Evolutionary conservation across 2,329 filamentous ascomycete genomes (phyloP).

Genomic region (Colletotrichum sp.): DNA sequence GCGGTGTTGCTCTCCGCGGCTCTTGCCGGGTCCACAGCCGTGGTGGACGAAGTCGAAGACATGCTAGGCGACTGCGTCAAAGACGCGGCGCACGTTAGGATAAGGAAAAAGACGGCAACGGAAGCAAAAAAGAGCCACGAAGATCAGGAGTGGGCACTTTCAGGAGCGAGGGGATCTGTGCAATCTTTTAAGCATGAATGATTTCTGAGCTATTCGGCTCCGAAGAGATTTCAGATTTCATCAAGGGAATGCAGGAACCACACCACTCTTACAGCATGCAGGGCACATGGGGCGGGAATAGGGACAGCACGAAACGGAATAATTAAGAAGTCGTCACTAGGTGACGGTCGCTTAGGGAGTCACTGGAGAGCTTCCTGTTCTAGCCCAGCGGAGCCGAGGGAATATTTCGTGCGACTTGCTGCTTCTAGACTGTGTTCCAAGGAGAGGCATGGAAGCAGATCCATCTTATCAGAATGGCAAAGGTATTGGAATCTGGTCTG

Average conservation of each 20-base stretch:
- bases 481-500: not conserved
- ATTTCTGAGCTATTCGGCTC: not conserved
- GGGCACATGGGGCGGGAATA: not conserved
- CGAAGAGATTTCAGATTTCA: not conserved
- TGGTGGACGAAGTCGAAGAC: not conserved
- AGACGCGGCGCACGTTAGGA: not conserved
- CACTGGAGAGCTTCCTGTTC: not conserved
- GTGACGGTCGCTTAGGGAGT: not conserved
- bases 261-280: not conserved
- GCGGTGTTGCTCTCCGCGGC: conserved; percentile 30
- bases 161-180: not conserved
- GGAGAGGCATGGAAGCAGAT: not conserved
- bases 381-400: not conserved
- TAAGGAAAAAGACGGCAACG: not conserved
- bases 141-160: not conserved
- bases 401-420: not conserved
- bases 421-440: not conserved
- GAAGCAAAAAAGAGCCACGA: not conserved
- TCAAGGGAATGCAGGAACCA: not conserved
- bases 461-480: not conserved
- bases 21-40: conserved; percentile 18
- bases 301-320: not conserved
- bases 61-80: not conserved
- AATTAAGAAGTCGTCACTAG: not conserved
- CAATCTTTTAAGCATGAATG: conserved; percentile 3